These are phyloP conservation scores for Russula dissimulans DNA, from an alignment of 768 basidiomycete genomes.

Conservation along the genomic window DNA sequence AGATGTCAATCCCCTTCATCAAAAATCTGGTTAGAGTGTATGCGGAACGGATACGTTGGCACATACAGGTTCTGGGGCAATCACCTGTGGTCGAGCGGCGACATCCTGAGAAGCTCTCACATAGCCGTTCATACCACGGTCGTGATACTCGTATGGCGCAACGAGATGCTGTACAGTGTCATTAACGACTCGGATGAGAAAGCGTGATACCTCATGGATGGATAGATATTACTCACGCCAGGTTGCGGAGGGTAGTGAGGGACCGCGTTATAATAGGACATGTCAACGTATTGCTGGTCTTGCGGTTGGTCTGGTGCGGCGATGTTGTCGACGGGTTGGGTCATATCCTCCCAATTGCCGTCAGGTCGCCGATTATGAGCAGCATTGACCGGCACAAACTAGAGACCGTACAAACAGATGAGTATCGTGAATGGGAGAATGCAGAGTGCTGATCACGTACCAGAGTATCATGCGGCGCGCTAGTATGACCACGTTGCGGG, in stretches of 20 bases:
- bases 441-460: not conserved
- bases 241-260: not conserved
- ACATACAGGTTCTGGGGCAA: not conserved
- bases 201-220: not conserved
- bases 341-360: not conserved
- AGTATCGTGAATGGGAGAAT: not conserved
- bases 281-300: not conserved
- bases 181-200: too few species aligned
- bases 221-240: not conserved
- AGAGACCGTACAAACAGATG: not conserved
- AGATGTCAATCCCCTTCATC: not conserved
- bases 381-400: not conserved
- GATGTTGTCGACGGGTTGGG: not conserved
- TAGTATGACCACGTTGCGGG: not conserved
- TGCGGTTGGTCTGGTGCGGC: not conserved
- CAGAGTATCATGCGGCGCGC: not conserved
- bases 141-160: not conserved
- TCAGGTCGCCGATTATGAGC: not conserved
- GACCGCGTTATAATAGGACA: not conserved
- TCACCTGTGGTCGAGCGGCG: not conserved
- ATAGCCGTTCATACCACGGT: not conserved
- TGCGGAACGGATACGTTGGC: too few species aligned
- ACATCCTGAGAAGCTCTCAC: not conserved
- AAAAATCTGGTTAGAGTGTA: not conserved
- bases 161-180: not conserved